A percentile compares a stretch with the other conserved stretches of the same genome.
Conservation (phyloP, 768 basidiomycete genomes). For the Lactarius indigo region DNA sequence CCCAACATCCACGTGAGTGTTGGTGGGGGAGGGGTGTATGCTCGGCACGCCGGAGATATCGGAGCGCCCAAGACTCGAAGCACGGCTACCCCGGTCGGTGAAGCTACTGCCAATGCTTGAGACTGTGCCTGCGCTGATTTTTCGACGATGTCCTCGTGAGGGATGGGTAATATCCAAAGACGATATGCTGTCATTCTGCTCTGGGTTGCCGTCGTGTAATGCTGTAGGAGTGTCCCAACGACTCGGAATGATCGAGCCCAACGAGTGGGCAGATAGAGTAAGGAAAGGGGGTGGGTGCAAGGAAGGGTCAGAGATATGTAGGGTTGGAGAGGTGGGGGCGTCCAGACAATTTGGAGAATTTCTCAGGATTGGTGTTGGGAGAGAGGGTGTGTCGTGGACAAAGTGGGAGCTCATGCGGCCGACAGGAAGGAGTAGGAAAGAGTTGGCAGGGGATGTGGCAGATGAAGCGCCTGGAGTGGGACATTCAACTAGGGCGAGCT, state of each 20-base stretch:
- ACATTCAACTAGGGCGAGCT: too few relatives aligned
- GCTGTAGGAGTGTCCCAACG: conserved; percentile 54
- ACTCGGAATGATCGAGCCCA: conserved; percentile 56
- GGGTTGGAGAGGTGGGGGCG: conserved; percentile 31
- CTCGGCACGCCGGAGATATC: conserved; percentile 35
- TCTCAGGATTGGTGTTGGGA: conserved; percentile 19
- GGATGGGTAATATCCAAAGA: conserved; percentile 46
- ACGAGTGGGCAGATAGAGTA: conserved; percentile 55
- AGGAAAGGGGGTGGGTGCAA: conserved; percentile 63
- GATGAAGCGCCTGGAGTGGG: too few relatives aligned
- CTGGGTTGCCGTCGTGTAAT: conserved; percentile 67
- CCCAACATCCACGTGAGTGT: conserved; percentile 39
- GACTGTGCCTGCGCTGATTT: conserved; percentile 54
- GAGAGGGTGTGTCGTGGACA: not conserved
- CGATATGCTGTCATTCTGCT: conserved; percentile 46
- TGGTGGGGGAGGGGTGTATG: conserved; percentile 36
- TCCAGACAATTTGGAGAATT: conserved; percentile 33
- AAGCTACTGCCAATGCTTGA: conserved; percentile 49
- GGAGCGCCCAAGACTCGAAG: conserved; percentile 21
- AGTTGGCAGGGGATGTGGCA: too few relatives aligned
- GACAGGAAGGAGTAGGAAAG: too few relatives aligned
- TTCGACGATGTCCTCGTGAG: conserved; percentile 44
- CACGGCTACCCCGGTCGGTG: conserved; percentile 29
- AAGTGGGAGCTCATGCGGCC: too few relatives aligned
- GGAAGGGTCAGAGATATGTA: conserved; percentile 40